phyloP scores from a whole-genome alignment of 179 eudicot species.

The Nepenthes alata region DNA sequence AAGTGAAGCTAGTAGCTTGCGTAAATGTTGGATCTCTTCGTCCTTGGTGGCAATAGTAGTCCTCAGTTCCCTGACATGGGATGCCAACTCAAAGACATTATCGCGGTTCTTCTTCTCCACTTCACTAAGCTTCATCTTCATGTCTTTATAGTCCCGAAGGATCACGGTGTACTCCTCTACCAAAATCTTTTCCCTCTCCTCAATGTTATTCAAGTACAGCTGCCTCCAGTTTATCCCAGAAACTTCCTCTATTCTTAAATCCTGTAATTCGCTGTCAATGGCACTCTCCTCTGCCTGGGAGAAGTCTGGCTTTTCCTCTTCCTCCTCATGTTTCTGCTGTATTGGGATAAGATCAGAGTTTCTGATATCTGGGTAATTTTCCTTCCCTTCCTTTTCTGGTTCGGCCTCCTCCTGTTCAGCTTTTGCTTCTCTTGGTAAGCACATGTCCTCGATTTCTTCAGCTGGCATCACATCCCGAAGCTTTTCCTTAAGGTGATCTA shows the following conservation, averaged over 20 bases:
- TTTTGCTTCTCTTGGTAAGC: conserved; percentile 14
- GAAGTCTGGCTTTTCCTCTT: conserved; percentile 18
- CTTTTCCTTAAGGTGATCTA: conserved; percentile 51
- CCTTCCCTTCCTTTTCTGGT: conserved; percentile 22
- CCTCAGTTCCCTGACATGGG: conserved; percentile 49
- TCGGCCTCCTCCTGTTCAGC: conserved; percentile 19
- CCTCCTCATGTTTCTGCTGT: conserved; percentile 22
- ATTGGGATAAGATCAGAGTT: background rate
- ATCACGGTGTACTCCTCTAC: conserved; percentile 58
- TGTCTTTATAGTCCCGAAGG: conserved; percentile 61
- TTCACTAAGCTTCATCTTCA: conserved; percentile 56
- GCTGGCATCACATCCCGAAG: conserved; percentile 42
- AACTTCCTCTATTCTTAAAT: conserved; percentile 17
- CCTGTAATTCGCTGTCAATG: conserved; percentile 15
- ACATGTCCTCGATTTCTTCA: conserved; percentile 24
- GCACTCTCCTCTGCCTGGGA: conserved; percentile 13
- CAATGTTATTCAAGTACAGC: conserved; percentile 45
- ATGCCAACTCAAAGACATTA: conserved; percentile 24
- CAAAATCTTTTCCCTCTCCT: conserved; percentile 66
- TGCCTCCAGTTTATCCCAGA: conserved; percentile 55
- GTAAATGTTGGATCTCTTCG: conserved; percentile 44
- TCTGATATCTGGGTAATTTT: conserved; percentile 11
- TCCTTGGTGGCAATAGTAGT: conserved; percentile 44
- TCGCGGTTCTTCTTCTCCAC: conserved; percentile 60
- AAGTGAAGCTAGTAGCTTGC: conserved; percentile 23